Conservation (phyloP, 75 land plant genomes). For the Selaginella moellendorffii region DNA sequence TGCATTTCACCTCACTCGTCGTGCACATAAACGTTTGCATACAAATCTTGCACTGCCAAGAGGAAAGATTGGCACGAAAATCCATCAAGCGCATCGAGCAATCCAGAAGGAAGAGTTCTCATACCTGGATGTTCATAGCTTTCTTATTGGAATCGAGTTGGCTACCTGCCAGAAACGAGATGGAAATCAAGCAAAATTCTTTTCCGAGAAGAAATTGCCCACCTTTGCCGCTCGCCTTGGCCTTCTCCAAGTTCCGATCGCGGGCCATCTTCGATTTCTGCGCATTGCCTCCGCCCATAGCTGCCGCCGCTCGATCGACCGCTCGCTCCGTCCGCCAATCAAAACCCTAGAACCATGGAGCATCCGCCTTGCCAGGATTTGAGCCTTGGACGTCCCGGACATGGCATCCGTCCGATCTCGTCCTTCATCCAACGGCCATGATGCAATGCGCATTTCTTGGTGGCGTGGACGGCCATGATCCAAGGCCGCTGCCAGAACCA, state of each 20-base stretch:
- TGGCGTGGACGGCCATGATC: too few species aligned
- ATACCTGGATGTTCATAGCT: constrained; percentile 6
- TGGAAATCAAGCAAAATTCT: neutral
- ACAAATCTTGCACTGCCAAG: constrained; percentile 83
- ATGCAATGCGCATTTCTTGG: too few species aligned
- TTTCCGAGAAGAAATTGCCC: too few species aligned
- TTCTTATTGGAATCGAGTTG: constrained; percentile 4
- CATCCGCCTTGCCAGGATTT: neutral
- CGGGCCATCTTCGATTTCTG: constrained; percentile 9
- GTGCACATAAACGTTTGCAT: constrained; percentile 98
- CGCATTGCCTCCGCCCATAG: constrained; percentile 10
- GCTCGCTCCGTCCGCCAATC: neutral
- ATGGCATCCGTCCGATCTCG: too few species aligned
- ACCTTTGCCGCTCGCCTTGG: neutral
- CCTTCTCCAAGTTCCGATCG: constrained; percentile 7
- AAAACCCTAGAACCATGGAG: neutral
- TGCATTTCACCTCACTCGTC: constrained; percentile 85
- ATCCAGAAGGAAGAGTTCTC: too few species aligned
- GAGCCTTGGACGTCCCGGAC: too few species aligned
- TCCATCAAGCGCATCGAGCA: too few species aligned
- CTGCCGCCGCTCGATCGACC: too few species aligned
- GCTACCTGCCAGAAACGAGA: constrained; percentile 3
- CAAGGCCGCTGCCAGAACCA: too few species aligned
- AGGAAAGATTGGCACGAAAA: too few species aligned
- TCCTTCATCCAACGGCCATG: too few species aligned